Evolutionary conservation across 768 basidiomycete species (phyloP).

Genomic region (Kwoniella europaea): DNA sequence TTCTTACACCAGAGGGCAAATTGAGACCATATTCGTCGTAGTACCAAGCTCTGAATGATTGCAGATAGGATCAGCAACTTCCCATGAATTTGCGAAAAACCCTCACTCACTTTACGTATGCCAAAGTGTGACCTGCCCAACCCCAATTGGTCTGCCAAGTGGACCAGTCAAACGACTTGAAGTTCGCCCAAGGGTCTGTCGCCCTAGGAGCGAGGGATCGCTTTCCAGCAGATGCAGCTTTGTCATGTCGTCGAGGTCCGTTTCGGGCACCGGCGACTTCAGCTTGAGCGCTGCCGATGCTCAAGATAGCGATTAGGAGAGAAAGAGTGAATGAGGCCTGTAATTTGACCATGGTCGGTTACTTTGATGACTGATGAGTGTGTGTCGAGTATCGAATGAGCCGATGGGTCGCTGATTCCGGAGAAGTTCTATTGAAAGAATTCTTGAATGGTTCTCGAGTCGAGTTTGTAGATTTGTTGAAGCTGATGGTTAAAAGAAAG

Average conservation of each 20-base stretch:
- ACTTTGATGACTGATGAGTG: background rate
- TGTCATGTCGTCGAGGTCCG: conserved; percentile 5
- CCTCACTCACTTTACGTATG: conserved; percentile 35
- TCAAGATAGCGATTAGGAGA: conserved; percentile 4
- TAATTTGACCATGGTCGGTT: conserved; percentile 27
- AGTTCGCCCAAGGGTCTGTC: conserved; percentile 29
- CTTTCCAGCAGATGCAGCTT: background rate
- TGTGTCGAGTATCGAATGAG: conserved; percentile 5
- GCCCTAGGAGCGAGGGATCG: background rate
- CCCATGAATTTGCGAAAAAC: background rate
- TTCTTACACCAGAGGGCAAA: conserved; percentile 24
- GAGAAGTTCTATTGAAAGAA: background rate
- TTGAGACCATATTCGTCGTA: conserved; percentile 28
- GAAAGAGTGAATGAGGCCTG: conserved; percentile 25
- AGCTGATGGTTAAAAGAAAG: background rate
- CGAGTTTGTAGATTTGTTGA: background rate
- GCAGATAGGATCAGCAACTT: background rate
- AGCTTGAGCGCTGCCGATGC: conserved; percentile 5
- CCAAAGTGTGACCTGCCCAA: conserved; percentile 30
- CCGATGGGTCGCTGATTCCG: conserved; percentile 13
- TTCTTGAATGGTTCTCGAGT: background rate
- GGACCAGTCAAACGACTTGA: conserved; percentile 27
- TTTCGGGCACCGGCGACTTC: background rate
- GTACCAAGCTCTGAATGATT: conserved; percentile 21
- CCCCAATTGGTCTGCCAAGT: conserved; percentile 23